These are phyloP conservation scores for Gnomoniopsis sp. DNA, from an alignment of 2,329 filamentous ascomycete species.

Conservation along the genomic window DNA sequence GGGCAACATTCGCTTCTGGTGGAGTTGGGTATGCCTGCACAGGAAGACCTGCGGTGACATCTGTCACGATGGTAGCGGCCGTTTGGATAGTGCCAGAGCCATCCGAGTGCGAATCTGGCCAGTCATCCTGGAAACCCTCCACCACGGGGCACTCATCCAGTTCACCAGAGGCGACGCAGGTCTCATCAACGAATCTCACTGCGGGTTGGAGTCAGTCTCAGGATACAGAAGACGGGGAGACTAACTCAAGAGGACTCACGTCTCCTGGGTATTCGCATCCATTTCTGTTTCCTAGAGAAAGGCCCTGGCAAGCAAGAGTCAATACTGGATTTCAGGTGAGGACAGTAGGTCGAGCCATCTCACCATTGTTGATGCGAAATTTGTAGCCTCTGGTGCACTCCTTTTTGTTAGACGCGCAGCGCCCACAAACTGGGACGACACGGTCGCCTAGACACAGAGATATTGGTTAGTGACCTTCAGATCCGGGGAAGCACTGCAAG, in stretches of 20 bases:
- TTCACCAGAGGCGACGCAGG: constrained; percentile 12
- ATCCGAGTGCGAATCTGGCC: constrained; percentile 14
- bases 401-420: constrained; percentile 25
- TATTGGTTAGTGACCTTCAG: constrained; percentile 6
- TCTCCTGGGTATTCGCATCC: constrained; percentile 29
- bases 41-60: not conserved
- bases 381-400: constrained; percentile 30
- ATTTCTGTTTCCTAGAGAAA: constrained; percentile 29
- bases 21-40: constrained; percentile 6
- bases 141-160: constrained; percentile 1
- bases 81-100: constrained; percentile 11
- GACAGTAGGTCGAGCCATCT: not conserved
- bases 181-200: constrained; percentile 29
- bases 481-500: not conserved
- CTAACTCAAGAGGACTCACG: constrained; percentile 21
- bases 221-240: not conserved
- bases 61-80: constrained; percentile 4
- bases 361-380: constrained; percentile 28
- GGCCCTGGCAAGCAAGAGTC: constrained; percentile 19
- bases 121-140: constrained; percentile 15
- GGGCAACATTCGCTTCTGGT: not conserved
- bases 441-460: constrained; percentile 34
- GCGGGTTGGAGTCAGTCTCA: not conserved
- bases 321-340: not conserved
- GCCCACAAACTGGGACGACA: constrained; percentile 30